A percentile compares a stretch with the other conserved stretches of the same genome.
Conservation (phyloP, 371 early-diverging fungal genomes). For the Cokeromyces recurvatus region DNA sequence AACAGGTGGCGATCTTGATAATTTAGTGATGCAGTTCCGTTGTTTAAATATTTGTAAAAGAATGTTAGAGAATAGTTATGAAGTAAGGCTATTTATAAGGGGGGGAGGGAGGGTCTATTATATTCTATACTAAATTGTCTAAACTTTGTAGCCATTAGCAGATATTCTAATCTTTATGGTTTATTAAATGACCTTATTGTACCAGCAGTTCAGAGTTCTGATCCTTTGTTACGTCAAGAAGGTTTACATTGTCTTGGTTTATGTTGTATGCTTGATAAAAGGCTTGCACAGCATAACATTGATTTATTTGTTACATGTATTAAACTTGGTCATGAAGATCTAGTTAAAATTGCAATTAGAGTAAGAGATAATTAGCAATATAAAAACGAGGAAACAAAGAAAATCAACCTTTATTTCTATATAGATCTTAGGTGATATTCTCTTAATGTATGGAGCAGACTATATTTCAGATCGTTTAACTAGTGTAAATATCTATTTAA, state of each 20-base stretch:
- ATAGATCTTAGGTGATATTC: conserved; percentile 61
- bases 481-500: conserved; percentile 35
- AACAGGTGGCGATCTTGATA: not conserved
- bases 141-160: conserved; percentile 32
- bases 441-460: conserved; percentile 47
- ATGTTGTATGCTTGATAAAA: conserved; percentile 65
- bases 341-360: conserved; percentile 45
- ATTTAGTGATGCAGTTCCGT: conserved; percentile 19
- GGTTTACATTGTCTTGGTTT: conserved; percentile 82
- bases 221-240: conserved; percentile 64
- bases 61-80: conserved; percentile 68
- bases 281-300: conserved; percentile 44
- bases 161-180: conserved; percentile 75
- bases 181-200: conserved; percentile 75
- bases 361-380: conserved; percentile 30
- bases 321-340: conserved; percentile 35
- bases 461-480: conserved; percentile 30
- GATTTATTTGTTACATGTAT: conserved; percentile 40
- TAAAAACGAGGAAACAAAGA: too few relatives aligned
- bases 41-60: conserved; percentile 70
- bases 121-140: not conserved
- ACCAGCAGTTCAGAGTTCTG: conserved; percentile 72
- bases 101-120: too few relatives aligned
- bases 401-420: not conserved
- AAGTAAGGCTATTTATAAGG: too few relatives aligned